These are phyloP conservation scores for Boletus insuetus DNA, from an alignment of 768 basidiomycete genomes.

Conservation along the genomic window DNA sequence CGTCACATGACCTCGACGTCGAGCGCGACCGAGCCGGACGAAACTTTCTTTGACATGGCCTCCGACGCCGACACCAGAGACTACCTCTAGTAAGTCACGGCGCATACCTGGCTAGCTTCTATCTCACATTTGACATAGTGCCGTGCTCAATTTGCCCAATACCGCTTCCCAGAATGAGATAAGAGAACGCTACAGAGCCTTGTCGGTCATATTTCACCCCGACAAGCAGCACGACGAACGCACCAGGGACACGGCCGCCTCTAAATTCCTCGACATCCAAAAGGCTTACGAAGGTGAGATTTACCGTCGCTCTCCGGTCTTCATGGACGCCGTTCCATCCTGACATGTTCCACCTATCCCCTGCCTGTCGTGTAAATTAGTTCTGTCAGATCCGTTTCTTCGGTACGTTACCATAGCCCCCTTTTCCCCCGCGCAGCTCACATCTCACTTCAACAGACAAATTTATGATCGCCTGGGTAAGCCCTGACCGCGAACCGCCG, in stretches of 20 bases:
- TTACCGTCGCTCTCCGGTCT: background rate
- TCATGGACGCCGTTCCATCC: background rate
- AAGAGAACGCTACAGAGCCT: conserved; percentile 64
- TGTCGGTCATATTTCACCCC: conserved; percentile 82
- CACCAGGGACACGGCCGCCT: conserved; percentile 56
- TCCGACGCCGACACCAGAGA: conserved; percentile 12
- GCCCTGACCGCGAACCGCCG: conserved; percentile 9
- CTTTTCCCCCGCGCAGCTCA: conserved; percentile 4
- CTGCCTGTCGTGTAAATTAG: conserved; percentile 33
- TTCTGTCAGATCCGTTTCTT: conserved; percentile 70
- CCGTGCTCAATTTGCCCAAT: conserved; percentile 67
- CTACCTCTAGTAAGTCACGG: conserved; percentile 30
- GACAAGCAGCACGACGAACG: conserved; percentile 71
- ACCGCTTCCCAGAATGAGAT: conserved; percentile 67
- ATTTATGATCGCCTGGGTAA: conserved; percentile 75
- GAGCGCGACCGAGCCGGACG: background rate
- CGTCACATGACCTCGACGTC: conserved; percentile 22
- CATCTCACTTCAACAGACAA: conserved; percentile 41
- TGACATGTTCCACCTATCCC: background rate
- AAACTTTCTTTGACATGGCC: background rate
- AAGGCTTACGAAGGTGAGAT: conserved; percentile 75
- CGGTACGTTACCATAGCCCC: conserved; percentile 42
- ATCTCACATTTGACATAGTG: conserved; percentile 27
- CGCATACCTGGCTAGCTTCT: background rate
- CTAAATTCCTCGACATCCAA: conserved; percentile 72